These are phyloP conservation scores for Metschnikowia amazonensis DNA, from an alignment of 805 yeast genomes.

Conservation along the genomic window DNA sequence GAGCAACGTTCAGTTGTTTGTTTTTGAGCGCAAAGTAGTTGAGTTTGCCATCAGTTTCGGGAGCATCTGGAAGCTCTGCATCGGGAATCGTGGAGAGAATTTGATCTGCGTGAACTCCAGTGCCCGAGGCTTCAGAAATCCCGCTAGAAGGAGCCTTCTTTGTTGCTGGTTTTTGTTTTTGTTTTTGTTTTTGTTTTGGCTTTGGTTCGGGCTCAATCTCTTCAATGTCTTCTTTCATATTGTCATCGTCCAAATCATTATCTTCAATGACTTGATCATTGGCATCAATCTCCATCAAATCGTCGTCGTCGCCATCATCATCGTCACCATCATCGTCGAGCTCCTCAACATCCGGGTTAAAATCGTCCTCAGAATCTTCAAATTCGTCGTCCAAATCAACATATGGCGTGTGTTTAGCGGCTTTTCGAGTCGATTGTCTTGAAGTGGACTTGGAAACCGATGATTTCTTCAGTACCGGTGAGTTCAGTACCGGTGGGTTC, in stretches of 20 bases:
- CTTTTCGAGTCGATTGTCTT: conserved; percentile 11
- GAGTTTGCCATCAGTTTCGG: conserved; percentile 49
- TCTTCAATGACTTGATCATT: conserved; percentile 15
- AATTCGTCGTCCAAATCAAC: conserved; percentile 17
- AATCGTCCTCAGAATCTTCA: conserved; percentile 25
- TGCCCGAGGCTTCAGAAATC: not conserved
- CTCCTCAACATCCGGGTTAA: conserved; percentile 20
- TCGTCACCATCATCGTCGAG: conserved; percentile 12
- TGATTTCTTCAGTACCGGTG: too few relatives aligned
- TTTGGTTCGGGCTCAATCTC: conserved; percentile 8
- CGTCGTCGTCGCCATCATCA: too few relatives aligned
- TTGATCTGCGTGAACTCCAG: conserved; percentile 42
- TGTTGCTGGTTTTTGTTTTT: conserved; percentile 11
- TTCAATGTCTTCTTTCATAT: conserved; percentile 10
- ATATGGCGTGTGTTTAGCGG: conserved; percentile 12
- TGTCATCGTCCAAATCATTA: conserved; percentile 7
- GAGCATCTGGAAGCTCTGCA: conserved; percentile 60
- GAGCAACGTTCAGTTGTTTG: conserved; percentile 21
- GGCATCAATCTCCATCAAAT: conserved; percentile 11
- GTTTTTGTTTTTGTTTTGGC: conserved; percentile 8
- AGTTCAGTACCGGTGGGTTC: too few relatives aligned
- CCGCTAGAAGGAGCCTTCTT: not conserved
- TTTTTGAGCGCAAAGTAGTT: conserved; percentile 51
- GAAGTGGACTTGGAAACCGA: conserved; percentile 6
- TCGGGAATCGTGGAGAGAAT: conserved; percentile 66